A percentile compares a stretch with the other conserved stretches of the same genome.
Conservation (phyloP, 805 yeast species). For the Lipomyces yamadae region DNA sequence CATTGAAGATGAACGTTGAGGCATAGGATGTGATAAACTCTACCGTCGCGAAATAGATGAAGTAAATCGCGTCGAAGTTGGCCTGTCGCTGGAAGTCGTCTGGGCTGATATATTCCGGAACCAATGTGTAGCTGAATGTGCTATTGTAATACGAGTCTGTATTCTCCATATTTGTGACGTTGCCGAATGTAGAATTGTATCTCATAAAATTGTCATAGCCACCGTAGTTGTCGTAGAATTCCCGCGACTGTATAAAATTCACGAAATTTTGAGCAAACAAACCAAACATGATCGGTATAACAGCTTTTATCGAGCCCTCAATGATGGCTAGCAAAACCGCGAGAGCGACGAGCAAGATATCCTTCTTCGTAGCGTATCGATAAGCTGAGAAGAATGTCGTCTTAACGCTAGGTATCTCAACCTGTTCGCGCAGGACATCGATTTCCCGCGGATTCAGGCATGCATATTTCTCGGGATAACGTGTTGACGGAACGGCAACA, state of each 20-base stretch:
- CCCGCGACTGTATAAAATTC: constrained; percentile 39
- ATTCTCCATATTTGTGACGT: constrained; percentile 7
- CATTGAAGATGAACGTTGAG: constrained; percentile 47
- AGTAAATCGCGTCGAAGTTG: constrained; percentile 47
- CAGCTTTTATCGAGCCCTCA: constrained; percentile 33
- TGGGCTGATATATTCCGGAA: constrained; percentile 33
- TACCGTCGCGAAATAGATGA: constrained; percentile 50
- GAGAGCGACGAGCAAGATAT: constrained; percentile 12
- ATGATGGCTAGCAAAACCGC: constrained; percentile 29
- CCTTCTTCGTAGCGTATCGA: constrained; percentile 43
- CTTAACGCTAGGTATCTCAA: constrained; percentile 34
- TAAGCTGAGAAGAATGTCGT: constrained; percentile 43
- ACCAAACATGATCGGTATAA: constrained; percentile 51
- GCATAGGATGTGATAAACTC: constrained; percentile 39
- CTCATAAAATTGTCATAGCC: constrained; percentile 27
- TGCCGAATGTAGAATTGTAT: constrained; percentile 15
- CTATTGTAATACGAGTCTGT: constrained; percentile 16
- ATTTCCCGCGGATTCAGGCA: constrained; percentile 44
- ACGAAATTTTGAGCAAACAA: constrained; percentile 47
- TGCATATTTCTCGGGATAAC: constrained; percentile 34
- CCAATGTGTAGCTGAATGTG: constrained; percentile 30
- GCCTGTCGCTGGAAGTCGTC: constrained; percentile 45
- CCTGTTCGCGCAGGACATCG: constrained; percentile 45
- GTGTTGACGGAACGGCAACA: constrained; percentile 12
- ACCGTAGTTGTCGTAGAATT: constrained; percentile 32